A percentile compares a stretch with the other conserved stretches of the same genome.
These are phyloP conservation scores for Phyllosticta ampelicida DNA, from an alignment of 2,329 filamentous ascomycete genomes.

Conservation along the genomic window DNA sequence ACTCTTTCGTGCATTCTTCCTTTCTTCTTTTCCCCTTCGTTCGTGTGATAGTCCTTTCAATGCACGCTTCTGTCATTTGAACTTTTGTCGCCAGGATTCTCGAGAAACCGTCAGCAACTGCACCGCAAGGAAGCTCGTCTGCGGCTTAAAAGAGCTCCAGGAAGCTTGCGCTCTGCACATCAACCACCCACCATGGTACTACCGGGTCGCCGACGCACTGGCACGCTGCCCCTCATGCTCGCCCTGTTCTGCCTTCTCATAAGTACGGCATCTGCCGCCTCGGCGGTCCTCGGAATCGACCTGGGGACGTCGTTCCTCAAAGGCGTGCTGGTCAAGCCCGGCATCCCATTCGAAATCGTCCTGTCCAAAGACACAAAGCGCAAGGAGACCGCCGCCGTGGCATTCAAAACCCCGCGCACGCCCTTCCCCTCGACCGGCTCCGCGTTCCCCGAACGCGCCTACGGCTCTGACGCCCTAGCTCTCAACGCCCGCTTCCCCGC, in stretches of 20 bases:
- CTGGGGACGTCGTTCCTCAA: constrained; percentile 96
- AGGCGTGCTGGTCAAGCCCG: constrained; percentile 88
- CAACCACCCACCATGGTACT: constrained; percentile 34
- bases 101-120: background rate
- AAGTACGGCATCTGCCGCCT: constrained; percentile 48
- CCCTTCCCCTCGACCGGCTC: constrained; percentile 45
- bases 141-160: constrained; percentile 1
- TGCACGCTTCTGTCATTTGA: background rate
- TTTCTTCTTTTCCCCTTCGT: background rate
- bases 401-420: constrained; percentile 64
- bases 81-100: background rate
- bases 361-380: constrained; percentile 95
- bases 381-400: constrained; percentile 84
- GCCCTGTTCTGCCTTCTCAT: constrained; percentile 44
- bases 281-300: constrained; percentile 84
- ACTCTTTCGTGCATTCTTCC: background rate
- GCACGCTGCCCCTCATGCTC: constrained; percentile 38
- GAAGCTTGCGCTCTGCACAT: constrained; percentile 9
- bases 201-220: constrained; percentile 33
- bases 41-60: background rate
- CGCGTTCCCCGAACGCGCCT: constrained; percentile 78
- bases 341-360: constrained; percentile 94
- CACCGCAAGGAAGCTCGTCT: background rate
- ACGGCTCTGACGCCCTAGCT: constrained; percentile 84
- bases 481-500: constrained; percentile 78